phyloP scores from a whole-genome alignment of 2,329 filamentous ascomycete genomes.

The Fusarium verticillioides region DNA sequence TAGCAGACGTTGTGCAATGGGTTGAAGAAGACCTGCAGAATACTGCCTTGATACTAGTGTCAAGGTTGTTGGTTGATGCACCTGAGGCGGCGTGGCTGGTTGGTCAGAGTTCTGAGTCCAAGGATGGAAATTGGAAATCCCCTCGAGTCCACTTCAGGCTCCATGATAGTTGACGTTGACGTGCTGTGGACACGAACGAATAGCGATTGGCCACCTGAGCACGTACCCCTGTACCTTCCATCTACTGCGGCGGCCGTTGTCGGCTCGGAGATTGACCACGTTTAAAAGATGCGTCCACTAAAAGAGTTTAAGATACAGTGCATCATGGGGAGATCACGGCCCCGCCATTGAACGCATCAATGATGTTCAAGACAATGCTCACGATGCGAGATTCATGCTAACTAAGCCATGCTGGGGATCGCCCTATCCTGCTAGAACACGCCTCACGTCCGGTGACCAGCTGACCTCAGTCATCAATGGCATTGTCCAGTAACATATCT shows the following conservation, averaged over 20 bases:
- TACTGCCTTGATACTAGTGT: conserved; percentile 18
- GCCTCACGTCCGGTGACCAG: conserved; percentile 31
- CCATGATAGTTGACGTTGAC: conserved; percentile 29
- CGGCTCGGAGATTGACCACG: conserved; percentile 25
- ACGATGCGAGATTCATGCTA: conserved; percentile 16
- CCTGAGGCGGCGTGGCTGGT: conserved; percentile 19
- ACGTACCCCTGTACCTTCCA: conserved; percentile 8
- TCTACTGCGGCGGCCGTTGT: conserved; percentile 18
- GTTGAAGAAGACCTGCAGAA: not conserved
- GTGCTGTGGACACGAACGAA: conserved; percentile 32
- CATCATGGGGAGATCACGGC: conserved; percentile 21
- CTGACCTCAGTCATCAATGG: conserved; percentile 29
- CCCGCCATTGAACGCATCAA: conserved; percentile 14
- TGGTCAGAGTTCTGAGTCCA: conserved; percentile 13
- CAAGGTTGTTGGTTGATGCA: conserved; percentile 34
- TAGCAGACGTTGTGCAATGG: conserved; percentile 1
- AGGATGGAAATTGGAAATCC: conserved; percentile 28
- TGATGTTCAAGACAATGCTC: conserved; percentile 18
- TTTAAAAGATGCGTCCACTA: conserved; percentile 16
- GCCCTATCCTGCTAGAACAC: conserved; percentile 18
- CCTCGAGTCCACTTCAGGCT: conserved; percentile 25
- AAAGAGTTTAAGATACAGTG: conserved; percentile 20
- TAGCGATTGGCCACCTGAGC: conserved; percentile 29
- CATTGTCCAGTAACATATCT: conserved; percentile 27
- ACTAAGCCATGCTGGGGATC: conserved; percentile 26